A percentile compares a stretch with the other conserved stretches of the same genome.
Conservation (phyloP, 2,329 filamentous ascomycete genomes). For the Sporothrix schenckii region DNA sequence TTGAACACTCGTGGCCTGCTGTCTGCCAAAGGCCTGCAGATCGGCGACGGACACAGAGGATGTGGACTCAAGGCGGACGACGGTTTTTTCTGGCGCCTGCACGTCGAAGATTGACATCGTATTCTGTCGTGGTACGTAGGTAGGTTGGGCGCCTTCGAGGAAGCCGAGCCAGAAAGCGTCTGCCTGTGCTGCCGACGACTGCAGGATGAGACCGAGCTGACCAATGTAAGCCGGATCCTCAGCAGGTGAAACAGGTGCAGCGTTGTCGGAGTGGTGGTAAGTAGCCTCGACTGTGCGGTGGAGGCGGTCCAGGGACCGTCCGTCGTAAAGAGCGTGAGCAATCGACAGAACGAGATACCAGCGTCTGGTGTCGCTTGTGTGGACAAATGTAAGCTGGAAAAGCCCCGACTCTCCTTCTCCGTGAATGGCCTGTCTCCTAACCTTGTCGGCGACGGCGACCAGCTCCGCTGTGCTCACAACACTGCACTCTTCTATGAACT, state of each 20-base stretch:
- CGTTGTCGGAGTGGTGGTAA: constrained; percentile 56
- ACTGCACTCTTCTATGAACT: constrained; percentile 36
- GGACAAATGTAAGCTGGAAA: constrained; percentile 54
- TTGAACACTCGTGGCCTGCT: constrained; percentile 71
- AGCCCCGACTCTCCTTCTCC: constrained; percentile 47
- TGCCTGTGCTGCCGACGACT: constrained; percentile 49
- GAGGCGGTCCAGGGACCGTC: constrained; percentile 76
- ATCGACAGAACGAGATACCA: constrained; percentile 67
- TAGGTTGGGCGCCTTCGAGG: constrained; percentile 56
- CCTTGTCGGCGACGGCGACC: constrained; percentile 43
- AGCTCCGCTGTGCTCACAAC: constrained; percentile 44
- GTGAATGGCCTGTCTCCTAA: constrained; percentile 45
- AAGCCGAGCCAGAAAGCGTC: constrained; percentile 71
- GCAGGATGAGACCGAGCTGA: constrained; percentile 56
- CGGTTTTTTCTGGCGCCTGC: constrained; percentile 38
- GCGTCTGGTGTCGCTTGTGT: constrained; percentile 38
- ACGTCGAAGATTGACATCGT: neutral
- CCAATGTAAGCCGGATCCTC: constrained; percentile 10
- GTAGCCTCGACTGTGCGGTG: constrained; percentile 70
- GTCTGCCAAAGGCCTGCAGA: constrained; percentile 65
- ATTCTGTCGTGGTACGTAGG: constrained; percentile 33
- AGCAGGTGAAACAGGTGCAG: fast-evolving
- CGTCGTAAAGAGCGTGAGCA: constrained; percentile 86
- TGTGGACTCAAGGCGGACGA: constrained; percentile 47
- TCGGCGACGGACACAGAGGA: constrained; percentile 49